Evolutionary conservation across 2,329 filamentous ascomycete species (phyloP), one percentile per base, ranked within the genome.

Genomic region (Mycosphaerelloides madeirae): DNA sequence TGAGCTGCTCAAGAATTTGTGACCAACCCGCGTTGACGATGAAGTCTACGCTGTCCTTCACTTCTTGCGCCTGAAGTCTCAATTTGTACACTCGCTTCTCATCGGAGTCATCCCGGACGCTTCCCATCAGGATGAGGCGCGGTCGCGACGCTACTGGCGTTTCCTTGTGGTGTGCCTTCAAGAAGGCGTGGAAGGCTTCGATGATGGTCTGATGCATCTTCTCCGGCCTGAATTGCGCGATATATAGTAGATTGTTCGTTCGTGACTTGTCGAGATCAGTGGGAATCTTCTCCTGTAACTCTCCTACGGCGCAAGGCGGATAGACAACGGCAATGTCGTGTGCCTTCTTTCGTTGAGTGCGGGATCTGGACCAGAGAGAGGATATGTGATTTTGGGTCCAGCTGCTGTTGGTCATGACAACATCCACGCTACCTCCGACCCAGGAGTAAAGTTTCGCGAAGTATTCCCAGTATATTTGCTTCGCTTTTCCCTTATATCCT

Each of bases 371-470:
- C 91, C 91, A 97, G 6, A 97, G 75, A 6, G 78, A 76, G 51
- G 81, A 78, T 54, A 97, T 84, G 61, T 97, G 89, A 1, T 70
- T 77, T 51, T 93, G 85, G 0, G 93, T 98, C 93, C 93, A 98
- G 46, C 79, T 87, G 4, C 88, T 95, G 68, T 98, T 98, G 46
- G 93, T 95, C 87, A 97, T 95, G 55, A 97, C 91, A 0, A 95
- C 80, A 62, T 98, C 90, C 34, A 96, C 80, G 13, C 84, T 83
- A 16, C 84, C 79, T 16, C 93, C 93, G 34, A 94, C 84, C 69
- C 79, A 81, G 35, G 84, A 83, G 69, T 98, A 98, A 2, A 94
- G 66, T 34, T 73, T 71, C 0, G 93, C 90, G 61, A 98, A 98
- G 1, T 84, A 61, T 52, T 82, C 73, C 93, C 93, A 98, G 71